phyloP scores from a whole-genome alignment of 1,284 basidiomycete species.

The Takashimella koratensis region DNA sequence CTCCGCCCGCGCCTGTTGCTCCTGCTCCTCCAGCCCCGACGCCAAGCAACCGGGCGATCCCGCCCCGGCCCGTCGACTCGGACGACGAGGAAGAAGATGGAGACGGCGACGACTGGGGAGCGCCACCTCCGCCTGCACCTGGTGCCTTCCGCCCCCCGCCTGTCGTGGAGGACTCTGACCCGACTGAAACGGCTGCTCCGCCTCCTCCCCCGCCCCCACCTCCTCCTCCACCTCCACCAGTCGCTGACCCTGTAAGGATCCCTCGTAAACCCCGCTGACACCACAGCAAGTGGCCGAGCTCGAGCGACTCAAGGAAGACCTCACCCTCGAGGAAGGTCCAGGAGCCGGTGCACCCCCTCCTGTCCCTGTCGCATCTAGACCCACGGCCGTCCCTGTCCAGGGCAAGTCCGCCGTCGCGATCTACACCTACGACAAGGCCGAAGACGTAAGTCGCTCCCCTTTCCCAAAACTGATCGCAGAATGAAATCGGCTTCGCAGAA shows the following conservation, averaged over 20 bases:
- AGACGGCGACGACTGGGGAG: conserved; percentile 41
- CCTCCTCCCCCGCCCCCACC: conserved; percentile 37
- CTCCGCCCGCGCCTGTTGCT: conserved; percentile 37
- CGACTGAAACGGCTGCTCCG: conserved; percentile 20
- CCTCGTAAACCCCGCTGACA: conserved; percentile 1
- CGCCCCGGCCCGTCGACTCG: conserved; percentile 29
- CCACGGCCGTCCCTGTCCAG: conserved; percentile 15
- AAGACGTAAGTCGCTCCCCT: conserved; percentile 37
- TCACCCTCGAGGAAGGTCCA: conserved; percentile 39
- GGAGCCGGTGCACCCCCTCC: conserved; percentile 31
- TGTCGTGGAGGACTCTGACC: conserved; percentile 15
- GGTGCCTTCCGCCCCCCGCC: conserved; percentile 29
- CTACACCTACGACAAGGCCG: conserved; percentile 69
- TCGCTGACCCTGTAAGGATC: conserved; percentile 47
- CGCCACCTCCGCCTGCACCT: conserved; percentile 29
- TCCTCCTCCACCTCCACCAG: conserved; percentile 46
- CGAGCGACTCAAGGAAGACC: conserved; percentile 39
- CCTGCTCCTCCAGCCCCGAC: conserved; percentile 29
- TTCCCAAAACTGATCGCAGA: conserved; percentile 58
- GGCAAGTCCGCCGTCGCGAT: conserved; percentile 55
- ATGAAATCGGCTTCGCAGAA: conserved; percentile 74
- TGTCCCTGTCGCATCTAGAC: conserved; percentile 29
- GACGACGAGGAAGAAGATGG: conserved; percentile 33
- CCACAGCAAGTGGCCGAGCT: conserved; percentile 40
- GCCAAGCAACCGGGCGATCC: conserved; percentile 11